These are phyloP conservation scores for Rosa rugosa DNA, from an alignment of 306 rosid species.

Conservation along the genomic window DNA sequence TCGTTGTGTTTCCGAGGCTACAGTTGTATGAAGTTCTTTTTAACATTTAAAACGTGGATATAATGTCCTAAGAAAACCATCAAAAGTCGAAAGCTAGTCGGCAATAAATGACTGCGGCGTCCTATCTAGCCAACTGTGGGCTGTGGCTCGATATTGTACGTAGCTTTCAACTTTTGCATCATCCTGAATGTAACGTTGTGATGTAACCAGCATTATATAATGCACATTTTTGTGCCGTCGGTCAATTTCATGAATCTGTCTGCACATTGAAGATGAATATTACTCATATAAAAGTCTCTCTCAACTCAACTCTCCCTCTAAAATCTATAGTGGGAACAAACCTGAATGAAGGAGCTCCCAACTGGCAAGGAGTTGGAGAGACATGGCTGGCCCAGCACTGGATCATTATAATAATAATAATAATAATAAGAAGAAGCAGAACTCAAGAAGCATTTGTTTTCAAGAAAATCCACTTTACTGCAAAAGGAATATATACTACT, in stretches of 20 bases:
- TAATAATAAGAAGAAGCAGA: neutral
- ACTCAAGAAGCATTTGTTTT: neutral
- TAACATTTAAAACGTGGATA: conserved; percentile 25
- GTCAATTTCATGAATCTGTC: conserved; percentile 2
- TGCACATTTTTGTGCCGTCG: neutral
- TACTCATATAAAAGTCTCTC: neutral
- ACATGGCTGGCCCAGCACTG: neutral
- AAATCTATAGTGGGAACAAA: neutral
- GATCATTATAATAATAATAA: neutral
- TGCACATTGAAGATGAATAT: neutral
- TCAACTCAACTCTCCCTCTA: neutral
- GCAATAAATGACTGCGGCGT: conserved; percentile 14
- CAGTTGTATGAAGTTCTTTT: neutral
- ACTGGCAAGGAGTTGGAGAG: neutral
- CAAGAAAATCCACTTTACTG: neutral
- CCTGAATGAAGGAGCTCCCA: neutral
- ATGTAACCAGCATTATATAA: neutral
- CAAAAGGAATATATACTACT: neutral
- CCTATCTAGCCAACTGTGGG: neutral
- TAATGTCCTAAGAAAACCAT: neutral
- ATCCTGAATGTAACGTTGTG: neutral
- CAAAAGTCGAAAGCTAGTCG: neutral
- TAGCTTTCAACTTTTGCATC: neutral
- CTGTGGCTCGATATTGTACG: neutral
- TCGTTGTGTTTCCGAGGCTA: neutral